phyloP scores from a whole-genome alignment of 208 protist species.

The Crithidia mellificae region DNA sequence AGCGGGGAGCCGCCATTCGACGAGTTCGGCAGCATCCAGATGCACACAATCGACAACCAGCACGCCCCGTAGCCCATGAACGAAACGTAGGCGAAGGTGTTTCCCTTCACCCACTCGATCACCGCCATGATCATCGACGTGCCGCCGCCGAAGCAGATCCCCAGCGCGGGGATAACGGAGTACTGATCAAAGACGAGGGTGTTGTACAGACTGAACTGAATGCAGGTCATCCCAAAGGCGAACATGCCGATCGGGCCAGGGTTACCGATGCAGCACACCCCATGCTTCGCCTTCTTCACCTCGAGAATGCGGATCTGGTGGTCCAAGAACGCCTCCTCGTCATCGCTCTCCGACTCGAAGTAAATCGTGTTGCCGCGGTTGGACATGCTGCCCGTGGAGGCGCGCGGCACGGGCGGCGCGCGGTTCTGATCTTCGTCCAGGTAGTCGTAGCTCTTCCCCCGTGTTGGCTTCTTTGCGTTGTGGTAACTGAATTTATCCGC shows the following conservation, averaged over 20 bases:
- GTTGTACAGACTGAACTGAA: slow-evolving; percentile 47
- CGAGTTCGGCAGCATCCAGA: slow-evolving; percentile 38
- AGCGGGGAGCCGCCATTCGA: neutral
- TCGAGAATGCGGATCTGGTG: slow-evolving; percentile 26
- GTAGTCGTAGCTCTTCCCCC: slow-evolving; percentile 21
- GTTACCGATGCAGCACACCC: slow-evolving; percentile 24
- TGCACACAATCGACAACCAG: slow-evolving; percentile 35
- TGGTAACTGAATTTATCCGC: slow-evolving; percentile 2
- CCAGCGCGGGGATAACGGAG: slow-evolving; percentile 35
- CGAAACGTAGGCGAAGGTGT: slow-evolving; percentile 41
- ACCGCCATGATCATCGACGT: slow-evolving; percentile 47
- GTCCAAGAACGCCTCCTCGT: slow-evolving; percentile 10
- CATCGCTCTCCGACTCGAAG: slow-evolving; percentile 27
- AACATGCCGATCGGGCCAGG: slow-evolving; percentile 39
- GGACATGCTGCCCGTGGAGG: too few species aligned
- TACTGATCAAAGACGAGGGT: slow-evolving; percentile 31
- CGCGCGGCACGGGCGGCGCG: too few species aligned
- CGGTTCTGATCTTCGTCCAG: too few species aligned
- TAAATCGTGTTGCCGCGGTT: too few species aligned
- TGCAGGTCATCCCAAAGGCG: slow-evolving; percentile 49
- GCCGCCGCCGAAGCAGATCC: slow-evolving; percentile 45
- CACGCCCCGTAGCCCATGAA: slow-evolving; percentile 45
- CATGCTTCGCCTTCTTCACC: slow-evolving; percentile 6
- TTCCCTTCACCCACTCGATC: slow-evolving; percentile 40
- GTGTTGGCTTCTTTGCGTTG: neutral